phyloP scores from a whole-genome alignment of 805 yeast genomes.

The Sugiyamaella boreocaroliniensis region DNA sequence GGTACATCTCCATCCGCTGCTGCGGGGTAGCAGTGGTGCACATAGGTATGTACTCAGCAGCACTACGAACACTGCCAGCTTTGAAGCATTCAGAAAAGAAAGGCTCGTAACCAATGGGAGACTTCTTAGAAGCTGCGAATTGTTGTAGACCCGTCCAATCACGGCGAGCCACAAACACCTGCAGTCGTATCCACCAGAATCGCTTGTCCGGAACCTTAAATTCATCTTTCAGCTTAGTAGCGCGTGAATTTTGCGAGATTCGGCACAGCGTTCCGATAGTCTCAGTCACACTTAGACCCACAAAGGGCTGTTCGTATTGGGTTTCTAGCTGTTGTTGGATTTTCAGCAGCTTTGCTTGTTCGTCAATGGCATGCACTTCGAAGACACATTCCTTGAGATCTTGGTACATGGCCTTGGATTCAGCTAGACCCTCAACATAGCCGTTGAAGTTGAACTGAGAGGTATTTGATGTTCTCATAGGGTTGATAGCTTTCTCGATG shows the following conservation, averaged over 20 bases:
- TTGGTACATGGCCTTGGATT: constrained; percentile 29
- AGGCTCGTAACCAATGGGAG: constrained; percentile 67
- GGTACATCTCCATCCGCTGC: constrained; percentile 44
- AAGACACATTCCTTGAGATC: constrained; percentile 32
- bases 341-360: constrained; percentile 39
- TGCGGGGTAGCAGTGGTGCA: constrained; percentile 41
- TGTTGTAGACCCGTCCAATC: constrained; percentile 53
- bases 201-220: constrained; percentile 54
- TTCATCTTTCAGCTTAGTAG: constrained; percentile 43
- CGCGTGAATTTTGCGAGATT: constrained; percentile 44
- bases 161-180: constrained; percentile 40
- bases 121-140: constrained; percentile 44
- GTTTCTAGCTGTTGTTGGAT: constrained; percentile 41
- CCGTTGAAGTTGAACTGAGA: constrained; percentile 22
- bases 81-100: constrained; percentile 50
- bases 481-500: constrained; percentile 20
- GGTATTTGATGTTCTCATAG: constrained; percentile 15
- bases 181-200: constrained; percentile 47
- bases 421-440: background rate
- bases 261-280: constrained; percentile 43
- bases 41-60: constrained; percentile 51
- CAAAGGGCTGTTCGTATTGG: constrained; percentile 37
- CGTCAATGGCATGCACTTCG: constrained; percentile 38
- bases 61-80: constrained; percentile 52
- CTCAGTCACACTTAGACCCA: constrained; percentile 40